Conservation (phyloP, 805 yeast species). For the Lipomyces sp. region DNA sequence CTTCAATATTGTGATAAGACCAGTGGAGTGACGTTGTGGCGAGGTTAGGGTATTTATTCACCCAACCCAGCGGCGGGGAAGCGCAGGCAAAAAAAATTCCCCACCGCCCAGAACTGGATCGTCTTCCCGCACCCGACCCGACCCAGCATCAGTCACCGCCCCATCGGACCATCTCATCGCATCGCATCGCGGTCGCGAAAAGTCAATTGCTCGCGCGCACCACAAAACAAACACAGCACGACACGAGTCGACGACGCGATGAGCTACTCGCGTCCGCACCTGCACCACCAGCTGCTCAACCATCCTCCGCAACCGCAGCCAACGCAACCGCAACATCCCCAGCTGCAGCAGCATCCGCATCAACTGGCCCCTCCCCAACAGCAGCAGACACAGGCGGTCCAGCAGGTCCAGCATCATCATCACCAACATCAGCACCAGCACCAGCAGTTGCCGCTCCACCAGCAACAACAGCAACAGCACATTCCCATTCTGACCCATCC, state of each 20-base stretch:
- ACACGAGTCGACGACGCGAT: slow-evolving; percentile 19
- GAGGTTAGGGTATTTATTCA: neutral
- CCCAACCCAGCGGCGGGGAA: neutral
- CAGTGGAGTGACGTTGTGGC: too few relatives aligned
- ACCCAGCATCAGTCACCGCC: neutral
- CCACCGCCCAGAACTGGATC: neutral
- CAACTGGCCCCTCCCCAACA: slow-evolving; percentile 15
- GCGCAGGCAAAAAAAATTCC: neutral
- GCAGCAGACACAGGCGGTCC: slow-evolving; percentile 8
- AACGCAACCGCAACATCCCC: slow-evolving; percentile 15
- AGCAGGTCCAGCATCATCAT: slow-evolving; percentile 19
- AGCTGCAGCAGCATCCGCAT: slow-evolving; percentile 15
- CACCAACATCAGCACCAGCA: slow-evolving; percentile 25
- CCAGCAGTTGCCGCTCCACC: slow-evolving; percentile 18
- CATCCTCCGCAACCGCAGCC: slow-evolving; percentile 17
- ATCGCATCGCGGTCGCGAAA: slow-evolving; percentile 2
- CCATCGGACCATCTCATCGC: neutral
- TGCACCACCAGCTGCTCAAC: slow-evolving; percentile 33
- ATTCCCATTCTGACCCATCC: slow-evolving; percentile 5
- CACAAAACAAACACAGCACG: neutral
- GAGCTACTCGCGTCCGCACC: slow-evolving; percentile 31
- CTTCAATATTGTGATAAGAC: too few relatives aligned
- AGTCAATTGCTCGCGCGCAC: neutral
- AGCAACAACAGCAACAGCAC: slow-evolving; percentile 25
- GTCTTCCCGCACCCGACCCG: slow-evolving; percentile 2